A percentile compares a stretch with the other conserved stretches of the same genome.
Conservation (phyloP, 1,139 yeast species). For the Taiozyma sp. region DNA sequence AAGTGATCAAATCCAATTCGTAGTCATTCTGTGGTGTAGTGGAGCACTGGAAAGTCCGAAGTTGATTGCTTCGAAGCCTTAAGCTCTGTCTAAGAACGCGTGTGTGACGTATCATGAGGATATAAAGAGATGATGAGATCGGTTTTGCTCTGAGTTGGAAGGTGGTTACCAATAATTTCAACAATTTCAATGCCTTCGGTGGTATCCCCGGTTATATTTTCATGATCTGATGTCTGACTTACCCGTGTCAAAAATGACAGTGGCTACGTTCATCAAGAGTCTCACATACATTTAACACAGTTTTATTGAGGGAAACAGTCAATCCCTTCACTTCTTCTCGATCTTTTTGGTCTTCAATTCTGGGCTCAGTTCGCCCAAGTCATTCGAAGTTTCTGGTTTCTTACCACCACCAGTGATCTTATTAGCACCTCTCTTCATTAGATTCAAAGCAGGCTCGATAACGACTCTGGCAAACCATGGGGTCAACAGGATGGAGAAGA, state of each 20-base stretch:
- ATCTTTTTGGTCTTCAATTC: neutral
- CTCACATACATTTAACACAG: too few species aligned
- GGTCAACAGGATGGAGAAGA: conserved; percentile 51
- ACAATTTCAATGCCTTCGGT: too few species aligned
- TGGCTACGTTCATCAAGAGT: too few species aligned
- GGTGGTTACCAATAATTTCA: too few species aligned
- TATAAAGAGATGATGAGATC: neutral
- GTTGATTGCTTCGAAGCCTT: neutral
- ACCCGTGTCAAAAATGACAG: too few species aligned
- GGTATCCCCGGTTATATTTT: too few species aligned
- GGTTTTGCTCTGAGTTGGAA: too few species aligned
- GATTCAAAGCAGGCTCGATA: conserved; percentile 39
- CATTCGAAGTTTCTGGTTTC: conserved; percentile 15
- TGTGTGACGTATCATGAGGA: neutral
- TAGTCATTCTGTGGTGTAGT: conserved; percentile 6
- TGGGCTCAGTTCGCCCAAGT: conserved; percentile 25
- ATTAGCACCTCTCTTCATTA: conserved; percentile 5
- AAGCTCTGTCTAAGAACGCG: neutral
- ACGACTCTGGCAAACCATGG: conserved; percentile 63
- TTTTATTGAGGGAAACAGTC: too few species aligned
- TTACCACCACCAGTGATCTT: conserved; percentile 15
- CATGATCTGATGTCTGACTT: too few species aligned
- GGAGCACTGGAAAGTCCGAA: neutral
- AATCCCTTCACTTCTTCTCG: neutral
- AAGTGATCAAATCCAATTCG: conserved; percentile 15